Evolutionary conservation across 2,329 filamentous ascomycete genomes (phyloP), one percentile per base, ranked within the genome.

Genomic region (Neofusicoccum sp.): DNA sequence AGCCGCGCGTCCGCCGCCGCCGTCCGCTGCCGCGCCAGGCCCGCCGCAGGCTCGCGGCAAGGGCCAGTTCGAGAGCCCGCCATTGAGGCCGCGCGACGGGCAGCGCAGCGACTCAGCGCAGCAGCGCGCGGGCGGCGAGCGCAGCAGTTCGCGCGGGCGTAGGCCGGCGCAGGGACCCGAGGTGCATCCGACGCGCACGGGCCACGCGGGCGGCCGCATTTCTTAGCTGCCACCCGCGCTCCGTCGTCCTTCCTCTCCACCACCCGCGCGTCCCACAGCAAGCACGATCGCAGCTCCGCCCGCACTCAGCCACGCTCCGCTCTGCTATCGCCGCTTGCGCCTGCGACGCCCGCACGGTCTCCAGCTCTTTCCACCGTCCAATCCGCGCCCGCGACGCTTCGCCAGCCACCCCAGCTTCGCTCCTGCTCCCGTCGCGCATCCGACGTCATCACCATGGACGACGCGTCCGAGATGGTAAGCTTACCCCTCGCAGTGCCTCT

Each of bases 371-470:
- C 28, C 16, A 2, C 24, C 12, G 4, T 14, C 5, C n/a, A n/a
- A 28, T 12, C 51, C 31, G 8, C 33, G 9, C 43, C 20, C 12
- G 11, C 31, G 7, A 16, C 43, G 11, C 14, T 31, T 9, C 28
- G 9, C 16, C 26, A 43, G 26, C 28, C 31, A 43, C 51, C 31
- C 9, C 36, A n/a, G 20, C 40, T n/a, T 40, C 36, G 36, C 51
- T 36, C 31, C 51, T 56, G 51, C 36, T 14, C 28, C 28, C 14
- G 41, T 28, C 51, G 36, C 14, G n/a, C n/a, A n/a, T 30, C 36
- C 51, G 51, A 56, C 51, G 51, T 56, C 51, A 56, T 47, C 24
- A 34, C 33, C 54, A 58, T 58, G 54, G 54, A 58, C 30, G 54
- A 58, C 54, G 28, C 30, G 40, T 58, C 54, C 30, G 54, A 58